These are phyloP conservation scores for Malassezia yamatoensis DNA, from an alignment of 1,284 basidiomycete species.

Conservation along the genomic window DNA sequence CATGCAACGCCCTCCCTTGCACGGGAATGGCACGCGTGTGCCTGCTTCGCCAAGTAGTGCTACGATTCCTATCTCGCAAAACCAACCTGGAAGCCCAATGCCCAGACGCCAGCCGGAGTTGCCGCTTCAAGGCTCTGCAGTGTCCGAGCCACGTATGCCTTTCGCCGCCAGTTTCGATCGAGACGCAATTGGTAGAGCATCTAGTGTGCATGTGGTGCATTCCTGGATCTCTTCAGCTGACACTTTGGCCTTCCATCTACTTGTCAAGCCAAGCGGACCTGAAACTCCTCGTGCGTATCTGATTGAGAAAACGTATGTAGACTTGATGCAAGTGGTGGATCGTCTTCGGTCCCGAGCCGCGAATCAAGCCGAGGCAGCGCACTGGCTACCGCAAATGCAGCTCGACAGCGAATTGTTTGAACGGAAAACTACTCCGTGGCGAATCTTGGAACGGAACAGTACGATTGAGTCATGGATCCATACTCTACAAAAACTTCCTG, in stretches of 20 bases:
- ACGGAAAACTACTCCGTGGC: constrained; percentile 3
- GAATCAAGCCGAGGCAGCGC: neutral
- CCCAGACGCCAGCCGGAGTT: no score
- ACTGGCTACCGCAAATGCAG: neutral
- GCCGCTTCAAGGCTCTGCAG: no score
- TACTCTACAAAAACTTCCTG: constrained; percentile 1
- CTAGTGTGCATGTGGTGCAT: neutral
- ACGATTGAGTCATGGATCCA: constrained; percentile 6
- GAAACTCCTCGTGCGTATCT: neutral
- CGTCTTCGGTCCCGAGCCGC: neutral
- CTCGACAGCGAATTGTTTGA: constrained; percentile 7
- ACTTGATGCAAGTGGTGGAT: constrained; percentile 4
- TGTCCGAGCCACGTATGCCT: no score
- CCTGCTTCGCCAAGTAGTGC: no score
- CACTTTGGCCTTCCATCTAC: constrained; percentile 5
- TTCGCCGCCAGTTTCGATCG: no score
- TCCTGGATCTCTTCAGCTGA: neutral
- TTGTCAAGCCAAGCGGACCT: neutral
- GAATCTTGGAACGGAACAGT: constrained; percentile 5
- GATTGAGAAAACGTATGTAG: constrained; percentile 10
- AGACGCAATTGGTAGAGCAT: no score
- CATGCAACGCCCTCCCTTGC: no score
- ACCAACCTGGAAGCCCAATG: no score
- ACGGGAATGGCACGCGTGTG: no score
- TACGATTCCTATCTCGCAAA: no score